A percentile compares a stretch with the other conserved stretches of the same genome.
Conservation (phyloP, 805 yeast genomes). For the Metschnikowia arizonensis region DNA sequence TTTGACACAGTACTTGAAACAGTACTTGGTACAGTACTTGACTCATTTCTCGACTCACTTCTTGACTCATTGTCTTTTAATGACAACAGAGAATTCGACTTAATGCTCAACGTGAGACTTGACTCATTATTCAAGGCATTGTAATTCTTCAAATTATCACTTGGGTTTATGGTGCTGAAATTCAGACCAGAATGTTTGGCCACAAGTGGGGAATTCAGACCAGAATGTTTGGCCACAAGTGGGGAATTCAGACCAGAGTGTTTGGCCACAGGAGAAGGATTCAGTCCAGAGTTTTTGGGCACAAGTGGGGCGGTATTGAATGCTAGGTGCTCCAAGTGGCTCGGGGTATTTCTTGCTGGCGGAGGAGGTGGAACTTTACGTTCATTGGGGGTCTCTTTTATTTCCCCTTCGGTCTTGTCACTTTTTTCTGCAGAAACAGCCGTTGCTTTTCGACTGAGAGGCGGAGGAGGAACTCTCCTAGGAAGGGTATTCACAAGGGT, state of each 20-base stretch:
- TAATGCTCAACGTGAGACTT: neutral
- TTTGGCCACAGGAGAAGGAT: too few species aligned
- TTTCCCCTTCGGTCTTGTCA: neutral
- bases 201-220: constrained; percentile 30
- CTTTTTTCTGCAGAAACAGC: neutral
- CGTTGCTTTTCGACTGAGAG: constrained; percentile 19
- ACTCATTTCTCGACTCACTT: neutral
- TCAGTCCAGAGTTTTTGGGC: constrained; percentile 28
- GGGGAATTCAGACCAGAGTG: too few species aligned
- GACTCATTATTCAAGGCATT: neutral
- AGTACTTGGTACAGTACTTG: neutral
- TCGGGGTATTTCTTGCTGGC: constrained; percentile 9
- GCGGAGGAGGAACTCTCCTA: constrained; percentile 30
- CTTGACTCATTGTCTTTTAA: too few species aligned
- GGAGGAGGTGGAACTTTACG: constrained; percentile 6
- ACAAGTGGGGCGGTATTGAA: constrained; percentile 38
- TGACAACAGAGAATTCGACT: neutral
- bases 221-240: too few species aligned
- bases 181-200: constrained; percentile 28
- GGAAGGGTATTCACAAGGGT: constrained; percentile 15
- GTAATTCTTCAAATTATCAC: neutral
- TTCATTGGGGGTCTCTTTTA: too few species aligned
- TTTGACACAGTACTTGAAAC: neutral
- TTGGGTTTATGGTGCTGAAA: neutral
- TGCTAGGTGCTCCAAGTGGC: constrained; percentile 21